These are phyloP conservation scores for Sclerotinia borealis DNA, from an alignment of 2,329 filamentous ascomycete species.

Conservation along the genomic window DNA sequence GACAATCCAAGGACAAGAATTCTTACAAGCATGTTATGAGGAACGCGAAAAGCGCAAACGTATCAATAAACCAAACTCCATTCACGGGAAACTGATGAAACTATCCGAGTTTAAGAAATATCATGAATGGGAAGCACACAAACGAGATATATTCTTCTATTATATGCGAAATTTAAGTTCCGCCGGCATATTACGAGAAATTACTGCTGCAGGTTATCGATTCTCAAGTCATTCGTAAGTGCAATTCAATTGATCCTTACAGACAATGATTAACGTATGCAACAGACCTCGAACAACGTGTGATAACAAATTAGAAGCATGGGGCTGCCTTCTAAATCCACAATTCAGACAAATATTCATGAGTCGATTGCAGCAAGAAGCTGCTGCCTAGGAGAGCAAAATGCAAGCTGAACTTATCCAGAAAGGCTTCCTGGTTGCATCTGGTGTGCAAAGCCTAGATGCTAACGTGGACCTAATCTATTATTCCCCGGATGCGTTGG, in stretches of 20 bases:
- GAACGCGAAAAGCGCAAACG: neutral
- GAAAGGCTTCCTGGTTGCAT: neutral
- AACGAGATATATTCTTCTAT: neutral
- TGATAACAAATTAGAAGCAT: conserved; percentile 7
- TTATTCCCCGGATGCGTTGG: neutral
- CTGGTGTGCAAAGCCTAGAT: neutral
- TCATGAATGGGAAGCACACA: conserved; percentile 3
- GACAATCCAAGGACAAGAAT: neutral
- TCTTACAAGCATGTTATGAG: conserved; percentile 3
- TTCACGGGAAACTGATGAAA: neutral
- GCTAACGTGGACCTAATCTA: neutral
- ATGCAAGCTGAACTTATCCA: neutral
- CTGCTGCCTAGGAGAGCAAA: neutral
- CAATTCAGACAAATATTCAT: conserved; percentile 1
- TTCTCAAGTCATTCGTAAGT: conserved; percentile 10
- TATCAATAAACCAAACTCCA: neutral
- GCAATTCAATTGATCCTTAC: neutral
- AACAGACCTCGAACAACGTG: conserved; percentile 3
- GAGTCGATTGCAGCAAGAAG: neutral
- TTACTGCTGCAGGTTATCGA: neutral
- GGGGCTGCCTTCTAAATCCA: conserved; percentile 3
- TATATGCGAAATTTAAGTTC: conserved; percentile 6
- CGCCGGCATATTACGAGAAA: conserved; percentile 1
- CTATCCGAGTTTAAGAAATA: neutral
- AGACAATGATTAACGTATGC: neutral